phyloP scores from a whole-genome alignment of 352 stramenopile genomes.

The Pythium utonaiense region DNA sequence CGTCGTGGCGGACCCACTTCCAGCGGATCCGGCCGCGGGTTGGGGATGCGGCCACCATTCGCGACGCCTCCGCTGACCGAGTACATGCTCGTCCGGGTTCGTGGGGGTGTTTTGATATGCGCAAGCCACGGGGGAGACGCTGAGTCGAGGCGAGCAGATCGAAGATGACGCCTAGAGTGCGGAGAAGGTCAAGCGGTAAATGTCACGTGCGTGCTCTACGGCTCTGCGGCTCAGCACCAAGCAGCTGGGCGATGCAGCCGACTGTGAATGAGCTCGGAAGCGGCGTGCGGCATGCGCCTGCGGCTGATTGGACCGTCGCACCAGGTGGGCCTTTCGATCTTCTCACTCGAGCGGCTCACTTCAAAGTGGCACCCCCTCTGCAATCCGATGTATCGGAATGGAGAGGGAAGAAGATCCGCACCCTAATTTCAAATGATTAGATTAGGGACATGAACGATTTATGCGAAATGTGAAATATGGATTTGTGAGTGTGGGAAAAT shows the following conservation, averaged over 20 bases:
- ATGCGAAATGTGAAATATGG: background rate
- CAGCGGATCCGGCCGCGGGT: conserved; percentile 58
- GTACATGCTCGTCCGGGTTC: conserved; percentile 42
- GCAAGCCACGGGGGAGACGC: background rate
- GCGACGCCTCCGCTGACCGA: conserved; percentile 39
- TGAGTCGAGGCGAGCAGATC: too few relatives aligned
- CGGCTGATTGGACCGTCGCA: background rate
- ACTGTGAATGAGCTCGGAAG: background rate
- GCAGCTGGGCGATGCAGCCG: background rate
- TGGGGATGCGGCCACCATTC: conserved; percentile 56
- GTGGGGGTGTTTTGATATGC: background rate
- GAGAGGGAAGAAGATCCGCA: conserved; percentile 4
- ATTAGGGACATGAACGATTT: background rate
- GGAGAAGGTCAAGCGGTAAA: conserved; percentile 1
- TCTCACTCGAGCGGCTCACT: conserved; percentile 8
- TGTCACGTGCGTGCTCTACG: conserved; percentile 6
- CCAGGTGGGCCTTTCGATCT: conserved; percentile 1
- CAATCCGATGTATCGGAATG: conserved; percentile 11
- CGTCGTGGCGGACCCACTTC: conserved; percentile 70
- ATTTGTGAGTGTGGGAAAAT: background rate
- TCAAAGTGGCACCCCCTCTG: conserved; percentile 18
- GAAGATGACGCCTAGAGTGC: background rate
- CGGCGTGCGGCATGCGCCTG: background rate
- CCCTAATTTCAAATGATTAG: background rate
- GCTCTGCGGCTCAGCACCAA: background rate